These are phyloP conservation scores for Hypoxylon fuscum DNA, from an alignment of 495 filamentous ascomycete species.

Conservation along the genomic window DNA sequence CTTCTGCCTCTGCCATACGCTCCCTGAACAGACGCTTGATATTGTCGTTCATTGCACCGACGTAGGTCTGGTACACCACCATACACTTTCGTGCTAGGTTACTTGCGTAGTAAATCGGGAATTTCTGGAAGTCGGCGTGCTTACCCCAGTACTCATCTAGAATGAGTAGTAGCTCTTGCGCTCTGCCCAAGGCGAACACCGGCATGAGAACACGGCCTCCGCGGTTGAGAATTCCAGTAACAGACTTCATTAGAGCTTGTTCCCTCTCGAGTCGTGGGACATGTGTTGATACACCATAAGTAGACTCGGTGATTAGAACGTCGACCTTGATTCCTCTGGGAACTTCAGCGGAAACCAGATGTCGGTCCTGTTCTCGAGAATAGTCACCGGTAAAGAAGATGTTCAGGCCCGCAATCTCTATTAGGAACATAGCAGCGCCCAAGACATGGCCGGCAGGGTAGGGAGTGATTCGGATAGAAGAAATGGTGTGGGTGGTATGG, in stretches of 20 bases:
- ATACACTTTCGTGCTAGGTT: conserved; percentile 96
- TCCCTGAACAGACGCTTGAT: conserved; percentile 91
- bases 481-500: conserved; percentile 95
- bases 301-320: conserved; percentile 95
- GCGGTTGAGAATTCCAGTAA: conserved; percentile 86
- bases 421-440: conserved; percentile 97
- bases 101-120: conserved; percentile 95
- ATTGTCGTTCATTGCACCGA: conserved; percentile 98
- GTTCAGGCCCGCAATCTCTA: conserved; percentile 94
- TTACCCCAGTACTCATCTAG: conserved; percentile 96
- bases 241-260: conserved; percentile 90
- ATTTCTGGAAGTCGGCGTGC: conserved; percentile 84
- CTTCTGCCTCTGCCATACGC: conserved; percentile 86
- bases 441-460: conserved; percentile 97
- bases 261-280: conserved; percentile 90
- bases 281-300: conserved; percentile 92
- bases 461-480: conserved; percentile 93
- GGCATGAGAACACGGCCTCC: conserved; percentile 94
- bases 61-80: conserved; percentile 98
- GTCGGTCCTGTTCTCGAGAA: conserved; percentile 90
- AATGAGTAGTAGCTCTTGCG: conserved; percentile 93
- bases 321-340: conserved; percentile 88
- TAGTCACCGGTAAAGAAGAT: conserved; percentile 98
- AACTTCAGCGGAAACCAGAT: conserved; percentile 90
- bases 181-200: conserved; percentile 91